A percentile compares a stretch with the other conserved stretches of the same genome.
Conservation (phyloP, 2,329 filamentous ascomycete genomes). For the Emydomyces testavorans region DNA sequence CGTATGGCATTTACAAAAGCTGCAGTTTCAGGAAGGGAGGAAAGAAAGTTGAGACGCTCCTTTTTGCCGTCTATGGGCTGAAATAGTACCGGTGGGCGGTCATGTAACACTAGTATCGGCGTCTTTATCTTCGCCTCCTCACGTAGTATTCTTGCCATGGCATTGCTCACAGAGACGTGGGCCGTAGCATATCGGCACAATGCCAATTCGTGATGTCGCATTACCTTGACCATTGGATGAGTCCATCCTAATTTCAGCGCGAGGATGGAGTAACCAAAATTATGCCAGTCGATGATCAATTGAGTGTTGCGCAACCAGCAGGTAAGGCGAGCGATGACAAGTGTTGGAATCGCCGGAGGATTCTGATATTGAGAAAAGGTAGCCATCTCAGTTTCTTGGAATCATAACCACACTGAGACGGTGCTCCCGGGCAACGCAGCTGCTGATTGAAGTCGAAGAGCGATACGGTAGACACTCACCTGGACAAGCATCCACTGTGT, state of each 20-base stretch:
- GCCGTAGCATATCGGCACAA: slow-evolving; percentile 58
- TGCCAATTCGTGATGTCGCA: slow-evolving; percentile 63
- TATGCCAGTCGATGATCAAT: slow-evolving; percentile 94
- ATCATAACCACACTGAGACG: not conserved
- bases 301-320: slow-evolving; percentile 67
- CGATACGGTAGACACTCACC: slow-evolving; percentile 32
- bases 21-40: slow-evolving; percentile 52
- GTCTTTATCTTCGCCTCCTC: slow-evolving; percentile 54
- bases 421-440: not conserved
- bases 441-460: not conserved
- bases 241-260: slow-evolving; percentile 50
- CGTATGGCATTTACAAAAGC: slow-evolving; percentile 49
- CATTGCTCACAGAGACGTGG: slow-evolving; percentile 79
- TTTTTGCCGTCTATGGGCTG: slow-evolving; percentile 49
- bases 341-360: slow-evolving; percentile 84
- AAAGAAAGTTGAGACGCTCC: slow-evolving; percentile 50
- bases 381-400: not conserved
- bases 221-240: slow-evolving; percentile 67
- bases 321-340: slow-evolving; percentile 61
- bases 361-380: slow-evolving; percentile 47
- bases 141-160: slow-evolving; percentile 67
- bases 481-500: slow-evolving; percentile 77
- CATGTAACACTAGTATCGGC: slow-evolving; percentile 63
- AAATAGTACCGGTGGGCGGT: slow-evolving; percentile 75
- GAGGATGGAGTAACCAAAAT: slow-evolving; percentile 93